A percentile compares a stretch with the other conserved stretches of the same genome.
These are phyloP conservation scores for Multifurca ochricompacta DNA, from an alignment of 768 basidiomycete species.

Conservation along the genomic window DNA sequence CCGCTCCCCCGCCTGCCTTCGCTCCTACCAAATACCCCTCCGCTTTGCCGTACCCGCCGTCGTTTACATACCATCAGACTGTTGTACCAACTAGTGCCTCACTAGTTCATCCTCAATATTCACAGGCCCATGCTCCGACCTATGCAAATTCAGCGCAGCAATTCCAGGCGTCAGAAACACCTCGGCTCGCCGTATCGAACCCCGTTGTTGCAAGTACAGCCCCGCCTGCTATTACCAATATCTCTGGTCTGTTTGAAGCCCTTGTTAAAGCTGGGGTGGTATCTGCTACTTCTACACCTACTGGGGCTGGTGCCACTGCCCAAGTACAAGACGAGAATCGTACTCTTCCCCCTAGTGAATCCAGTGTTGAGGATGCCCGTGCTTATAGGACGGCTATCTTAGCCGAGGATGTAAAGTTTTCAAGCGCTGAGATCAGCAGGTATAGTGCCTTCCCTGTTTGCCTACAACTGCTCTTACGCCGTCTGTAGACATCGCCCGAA, in stretches of 20 bases:
- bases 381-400: conserved; percentile 57
- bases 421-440: conserved; percentile 65
- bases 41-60: conserved; percentile 21
- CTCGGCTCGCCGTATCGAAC: conserved; percentile 21
- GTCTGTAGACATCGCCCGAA: conserved; percentile 47
- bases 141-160: conserved; percentile 10
- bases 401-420: conserved; percentile 51
- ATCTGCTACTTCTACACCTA: conserved; percentile 44
- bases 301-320: conserved; percentile 38
- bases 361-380: conserved; percentile 41
- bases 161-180: not conserved
- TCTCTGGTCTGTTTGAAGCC: conserved; percentile 55
- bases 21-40: conserved; percentile 14
- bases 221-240: conserved; percentile 26
- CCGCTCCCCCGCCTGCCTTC: conserved; percentile 12
- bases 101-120: conserved; percentile 10
- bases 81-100: conserved; percentile 24
- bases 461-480: not conserved
- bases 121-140: conserved; percentile 10
- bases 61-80: conserved; percentile 26
- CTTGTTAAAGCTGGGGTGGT: conserved; percentile 78
- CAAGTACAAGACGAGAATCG: not conserved
- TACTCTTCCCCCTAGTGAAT: conserved; percentile 30
- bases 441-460: conserved; percentile 25
- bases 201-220: conserved; percentile 21